Evolutionary conservation across 805 yeast species (phyloP).

Genomic region (Kodamaea leandrae): DNA sequence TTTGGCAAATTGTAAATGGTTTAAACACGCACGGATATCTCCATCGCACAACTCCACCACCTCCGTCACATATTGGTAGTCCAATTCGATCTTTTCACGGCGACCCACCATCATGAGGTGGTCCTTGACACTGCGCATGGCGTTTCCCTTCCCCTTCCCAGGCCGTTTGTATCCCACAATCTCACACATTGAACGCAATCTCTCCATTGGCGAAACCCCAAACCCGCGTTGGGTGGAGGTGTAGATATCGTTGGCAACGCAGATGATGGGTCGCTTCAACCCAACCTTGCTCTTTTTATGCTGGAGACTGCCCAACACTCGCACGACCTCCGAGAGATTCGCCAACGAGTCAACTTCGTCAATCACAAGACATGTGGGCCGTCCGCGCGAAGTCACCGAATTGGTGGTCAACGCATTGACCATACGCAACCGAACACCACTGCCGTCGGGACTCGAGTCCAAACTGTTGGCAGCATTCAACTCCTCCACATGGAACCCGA

Average conservation of each 20-base stretch:
- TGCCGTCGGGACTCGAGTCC: slow-evolving; percentile 32
- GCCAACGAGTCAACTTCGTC: slow-evolving; percentile 75
- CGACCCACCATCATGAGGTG: slow-evolving; percentile 48
- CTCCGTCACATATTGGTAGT: slow-evolving; percentile 55
- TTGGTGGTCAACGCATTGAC: slow-evolving; percentile 56
- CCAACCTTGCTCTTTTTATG: slow-evolving; percentile 38
- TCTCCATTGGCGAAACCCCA: slow-evolving; percentile 59
- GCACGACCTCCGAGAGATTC: slow-evolving; percentile 37
- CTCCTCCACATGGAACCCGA: slow-evolving; percentile 78
- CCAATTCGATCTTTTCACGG: slow-evolving; percentile 50
- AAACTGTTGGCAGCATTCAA: slow-evolving; percentile 66
- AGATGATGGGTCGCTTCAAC: slow-evolving; percentile 80
- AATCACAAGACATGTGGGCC: slow-evolving; percentile 77
- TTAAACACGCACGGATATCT: slow-evolving; percentile 83
- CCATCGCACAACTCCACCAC: slow-evolving; percentile 71
- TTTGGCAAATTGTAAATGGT: slow-evolving; percentile 71
- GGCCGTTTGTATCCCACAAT: slow-evolving; percentile 65
- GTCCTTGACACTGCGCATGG: slow-evolving; percentile 36
- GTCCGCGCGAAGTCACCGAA: slow-evolving; percentile 62
- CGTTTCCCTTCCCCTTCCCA: slow-evolving; percentile 40
- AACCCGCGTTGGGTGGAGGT: slow-evolving; percentile 33
- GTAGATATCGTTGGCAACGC: slow-evolving; percentile 87
- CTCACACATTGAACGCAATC: slow-evolving; percentile 71
- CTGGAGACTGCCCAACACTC: slow-evolving; percentile 57
- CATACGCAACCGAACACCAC: slow-evolving; percentile 31